Conservation (phyloP, 306 rosid species). For the Corylus avellana region DNA sequence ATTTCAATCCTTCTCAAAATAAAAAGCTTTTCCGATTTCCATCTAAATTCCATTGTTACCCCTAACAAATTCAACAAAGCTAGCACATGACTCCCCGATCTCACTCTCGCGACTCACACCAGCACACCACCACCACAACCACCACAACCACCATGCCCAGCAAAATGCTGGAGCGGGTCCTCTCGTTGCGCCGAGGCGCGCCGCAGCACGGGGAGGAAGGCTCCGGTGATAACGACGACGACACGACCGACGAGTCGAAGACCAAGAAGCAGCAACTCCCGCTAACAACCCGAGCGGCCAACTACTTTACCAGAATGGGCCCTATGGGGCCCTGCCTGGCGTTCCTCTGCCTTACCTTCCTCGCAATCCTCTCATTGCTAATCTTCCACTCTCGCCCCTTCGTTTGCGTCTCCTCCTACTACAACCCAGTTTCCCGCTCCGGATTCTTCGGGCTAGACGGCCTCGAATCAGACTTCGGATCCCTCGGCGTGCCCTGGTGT, state of each 20-base stretch:
- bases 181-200: conserved; percentile 72
- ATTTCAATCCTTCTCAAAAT: no score
- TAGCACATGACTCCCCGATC: neutral
- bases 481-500: conserved; percentile 99
- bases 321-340: conserved; percentile 44
- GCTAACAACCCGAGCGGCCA: conserved; percentile 46
- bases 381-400: conserved; percentile 63
- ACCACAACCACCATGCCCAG: neutral
- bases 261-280: conserved; percentile 56
- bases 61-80: neutral
- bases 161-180: conserved; percentile 61
- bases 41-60: neutral
- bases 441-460: conserved; percentile 72
- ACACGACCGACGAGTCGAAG: conserved; percentile 55
- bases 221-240: neutral
- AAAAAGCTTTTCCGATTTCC: no score
- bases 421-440: conserved; percentile 56
- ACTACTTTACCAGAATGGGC: conserved; percentile 53
- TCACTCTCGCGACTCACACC: neutral
- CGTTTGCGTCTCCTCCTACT: conserved; percentile 65
- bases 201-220: conserved; percentile 37
- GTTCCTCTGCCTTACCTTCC: conserved; percentile 32
- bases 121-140: neutral
- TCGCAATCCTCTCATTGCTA: conserved; percentile 43
- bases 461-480: conserved; percentile 85